Conservation (phyloP, 164 flowering plant genomes). For the Stephania japonica region DNA sequence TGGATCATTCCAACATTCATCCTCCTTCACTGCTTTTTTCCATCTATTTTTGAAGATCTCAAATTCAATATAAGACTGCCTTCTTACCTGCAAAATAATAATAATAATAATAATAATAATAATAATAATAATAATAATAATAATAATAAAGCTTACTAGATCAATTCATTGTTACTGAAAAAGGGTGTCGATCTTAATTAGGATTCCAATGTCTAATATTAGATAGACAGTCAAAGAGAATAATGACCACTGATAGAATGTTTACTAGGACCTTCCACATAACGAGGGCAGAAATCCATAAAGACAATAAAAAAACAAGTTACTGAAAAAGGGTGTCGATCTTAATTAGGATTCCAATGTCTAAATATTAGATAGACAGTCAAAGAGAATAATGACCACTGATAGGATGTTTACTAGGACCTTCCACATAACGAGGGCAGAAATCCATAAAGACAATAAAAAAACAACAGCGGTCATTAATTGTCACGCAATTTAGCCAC, state of each 20-base stretch:
- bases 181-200: neutral
- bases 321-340: neutral
- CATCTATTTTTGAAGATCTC: conserved; percentile 63
- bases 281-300: neutral
- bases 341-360: neutral
- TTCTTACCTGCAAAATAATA: conserved; percentile 57
- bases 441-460: neutral
- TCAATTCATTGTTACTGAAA: neutral
- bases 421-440: neutral
- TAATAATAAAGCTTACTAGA: neutral
- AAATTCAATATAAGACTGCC: conserved; percentile 61
- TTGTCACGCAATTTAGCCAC: neutral
- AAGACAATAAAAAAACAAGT: neutral
- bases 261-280: neutral
- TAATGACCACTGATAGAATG: neutral
- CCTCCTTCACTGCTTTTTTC: conserved; percentile 58
- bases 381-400: neutral
- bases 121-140: neutral
- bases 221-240: neutral
- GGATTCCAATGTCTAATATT: neutral
- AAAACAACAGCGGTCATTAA: no score
- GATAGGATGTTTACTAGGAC: neutral
- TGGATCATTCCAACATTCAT: conserved; percentile 79
- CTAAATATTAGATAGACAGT: neutral
- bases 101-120: neutral